These are phyloP conservation scores for Neurospora intermedia DNA, from an alignment of 495 filamentous ascomycete genomes.

Conservation along the genomic window DNA sequence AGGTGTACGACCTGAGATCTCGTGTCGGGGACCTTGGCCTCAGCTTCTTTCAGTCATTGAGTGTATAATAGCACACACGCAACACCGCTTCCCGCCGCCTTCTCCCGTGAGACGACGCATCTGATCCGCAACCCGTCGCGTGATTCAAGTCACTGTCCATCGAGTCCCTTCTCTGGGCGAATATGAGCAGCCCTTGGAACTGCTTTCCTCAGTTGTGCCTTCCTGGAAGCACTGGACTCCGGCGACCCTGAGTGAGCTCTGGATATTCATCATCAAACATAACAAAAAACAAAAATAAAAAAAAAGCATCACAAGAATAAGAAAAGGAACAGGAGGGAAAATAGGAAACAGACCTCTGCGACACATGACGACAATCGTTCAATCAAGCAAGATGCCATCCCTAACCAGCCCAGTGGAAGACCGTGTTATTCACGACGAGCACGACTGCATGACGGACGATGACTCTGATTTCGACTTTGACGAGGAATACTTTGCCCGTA, in stretches of 20 bases:
- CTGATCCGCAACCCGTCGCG: slow-evolving; percentile 5
- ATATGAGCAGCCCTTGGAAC: slow-evolving; percentile 26
- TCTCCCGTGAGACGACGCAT: slow-evolving; percentile 2
- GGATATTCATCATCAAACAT: background rate
- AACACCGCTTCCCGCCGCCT: background rate
- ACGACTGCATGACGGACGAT: slow-evolving; percentile 26
- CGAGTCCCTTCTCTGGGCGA: slow-evolving; percentile 5
- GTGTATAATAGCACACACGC: background rate
- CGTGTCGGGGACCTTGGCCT: slow-evolving; percentile 14
- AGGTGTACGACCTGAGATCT: slow-evolving; percentile 19
- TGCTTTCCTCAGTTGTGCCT: slow-evolving; percentile 21
- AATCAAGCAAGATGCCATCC: background rate
- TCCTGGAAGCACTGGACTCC: slow-evolving; percentile 22
- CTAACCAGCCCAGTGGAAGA: background rate
- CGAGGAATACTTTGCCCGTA: slow-evolving; percentile 44
- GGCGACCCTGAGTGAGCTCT: slow-evolving; percentile 17
- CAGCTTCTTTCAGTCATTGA: background rate
- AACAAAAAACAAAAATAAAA: background rate
- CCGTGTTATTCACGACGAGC: slow-evolving; percentile 4
- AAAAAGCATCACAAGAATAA: background rate
- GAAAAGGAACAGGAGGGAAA: background rate
- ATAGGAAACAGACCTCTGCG: background rate
- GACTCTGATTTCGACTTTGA: slow-evolving; percentile 34
- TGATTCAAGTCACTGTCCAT: slow-evolving; percentile 3
- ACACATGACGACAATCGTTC: background rate